phyloP scores from a whole-genome alignment of 257 asterid genomes.

The Verbascum thapsus region DNA sequence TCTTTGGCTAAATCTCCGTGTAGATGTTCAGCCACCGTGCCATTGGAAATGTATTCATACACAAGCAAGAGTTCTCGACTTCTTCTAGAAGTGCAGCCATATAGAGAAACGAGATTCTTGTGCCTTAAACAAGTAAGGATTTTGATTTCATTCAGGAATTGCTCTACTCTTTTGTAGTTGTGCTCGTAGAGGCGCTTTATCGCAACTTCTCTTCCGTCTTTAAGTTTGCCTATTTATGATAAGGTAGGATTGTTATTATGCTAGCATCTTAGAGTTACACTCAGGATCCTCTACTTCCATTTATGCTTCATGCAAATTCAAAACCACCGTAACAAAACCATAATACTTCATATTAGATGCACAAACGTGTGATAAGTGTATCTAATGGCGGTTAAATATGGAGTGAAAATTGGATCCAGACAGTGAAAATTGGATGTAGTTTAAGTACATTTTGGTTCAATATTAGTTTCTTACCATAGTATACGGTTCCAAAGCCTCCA shows the following conservation, averaged over 20 bases:
- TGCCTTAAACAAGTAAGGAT: conserved; percentile 59
- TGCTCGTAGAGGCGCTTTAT: conserved; percentile 65
- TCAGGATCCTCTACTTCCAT: conserved; percentile 24
- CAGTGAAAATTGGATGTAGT: too few species aligned
- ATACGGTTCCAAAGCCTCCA: conserved; percentile 69
- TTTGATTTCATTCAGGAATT: conserved; percentile 54
- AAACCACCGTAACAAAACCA: too few species aligned
- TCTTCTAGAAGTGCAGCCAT: conserved; percentile 58
- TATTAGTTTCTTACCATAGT: conserved; percentile 44
- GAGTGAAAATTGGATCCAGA: too few species aligned
- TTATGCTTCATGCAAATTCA: conserved; percentile 32
- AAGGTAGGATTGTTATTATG: neutral
- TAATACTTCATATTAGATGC: conserved; percentile 8
- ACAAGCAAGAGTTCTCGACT: conserved; percentile 65
- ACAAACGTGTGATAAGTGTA: too few species aligned
- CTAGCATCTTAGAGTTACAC: neutral
- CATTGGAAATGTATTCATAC: conserved; percentile 58
- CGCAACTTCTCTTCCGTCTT: conserved; percentile 69
- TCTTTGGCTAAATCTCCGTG: conserved; percentile 41
- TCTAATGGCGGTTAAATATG: too few species aligned
- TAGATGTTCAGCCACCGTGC: conserved; percentile 65
- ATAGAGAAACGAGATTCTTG: conserved; percentile 53
- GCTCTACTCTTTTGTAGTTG: conserved; percentile 56
- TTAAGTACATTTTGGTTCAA: neutral
- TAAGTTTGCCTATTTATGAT: conserved; percentile 48